A percentile compares a stretch with the other conserved stretches of the same genome.
phyloP scores from a whole-genome alignment of 1,284 basidiomycete species.

The Rhodotorula sp. region DNA sequence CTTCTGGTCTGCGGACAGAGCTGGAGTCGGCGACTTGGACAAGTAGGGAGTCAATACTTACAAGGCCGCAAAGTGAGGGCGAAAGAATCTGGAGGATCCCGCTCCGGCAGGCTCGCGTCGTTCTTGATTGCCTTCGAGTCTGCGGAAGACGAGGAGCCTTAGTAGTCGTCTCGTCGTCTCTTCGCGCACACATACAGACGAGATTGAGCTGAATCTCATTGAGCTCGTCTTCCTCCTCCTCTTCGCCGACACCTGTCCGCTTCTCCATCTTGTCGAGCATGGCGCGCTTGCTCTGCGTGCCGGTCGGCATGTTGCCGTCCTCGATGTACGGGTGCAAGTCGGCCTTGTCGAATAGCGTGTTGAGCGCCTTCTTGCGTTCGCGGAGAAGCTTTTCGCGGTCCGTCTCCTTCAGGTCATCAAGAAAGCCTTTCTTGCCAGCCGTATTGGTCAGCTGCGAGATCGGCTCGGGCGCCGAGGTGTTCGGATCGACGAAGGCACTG shows the following conservation, averaged over 20 bases:
- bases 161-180: not conserved
- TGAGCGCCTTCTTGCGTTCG: slow-evolving; percentile 60
- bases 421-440: slow-evolving; percentile 51
- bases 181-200: slow-evolving; percentile 23
- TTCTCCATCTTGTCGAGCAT: slow-evolving; percentile 18
- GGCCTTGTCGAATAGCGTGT: slow-evolving; percentile 43
- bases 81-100: slow-evolving; percentile 79
- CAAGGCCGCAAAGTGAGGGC: slow-evolving; percentile 69
- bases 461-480: slow-evolving; percentile 11
- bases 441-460: not conserved
- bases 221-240: slow-evolving; percentile 41
- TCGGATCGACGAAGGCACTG: slow-evolving; percentile 59
- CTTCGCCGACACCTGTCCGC: slow-evolving; percentile 12
- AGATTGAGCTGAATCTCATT: slow-evolving; percentile 39
- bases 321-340: slow-evolving; percentile 33
- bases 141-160: slow-evolving; percentile 12
- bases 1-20: slow-evolving; percentile 65
- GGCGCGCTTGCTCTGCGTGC: slow-evolving; percentile 19
- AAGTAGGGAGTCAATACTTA: not conserved
- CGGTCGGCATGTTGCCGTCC: slow-evolving; percentile 9
- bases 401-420: slow-evolving; percentile 72
- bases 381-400: slow-evolving; percentile 69
- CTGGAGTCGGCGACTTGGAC: too few species aligned
- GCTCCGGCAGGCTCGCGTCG: slow-evolving; percentile 72
- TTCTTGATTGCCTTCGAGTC: slow-evolving; percentile 72